Evolutionary conservation across 441 rosid species (phyloP).

Genomic region (Populus tomentosa): DNA sequence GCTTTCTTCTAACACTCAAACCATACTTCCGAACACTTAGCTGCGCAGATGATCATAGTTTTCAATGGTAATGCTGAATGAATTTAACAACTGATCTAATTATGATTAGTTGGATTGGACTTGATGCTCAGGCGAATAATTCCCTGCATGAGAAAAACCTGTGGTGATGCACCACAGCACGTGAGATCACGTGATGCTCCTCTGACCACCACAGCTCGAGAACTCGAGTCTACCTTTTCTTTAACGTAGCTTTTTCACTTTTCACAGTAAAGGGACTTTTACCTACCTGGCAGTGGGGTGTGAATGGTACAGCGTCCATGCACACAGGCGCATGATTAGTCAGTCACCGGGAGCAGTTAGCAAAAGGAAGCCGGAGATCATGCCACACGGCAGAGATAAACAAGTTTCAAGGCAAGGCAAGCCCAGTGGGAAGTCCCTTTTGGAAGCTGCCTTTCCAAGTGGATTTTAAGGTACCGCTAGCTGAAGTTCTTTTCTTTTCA

Average conservation of each 20-base stretch:
- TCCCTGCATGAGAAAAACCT: not conserved
- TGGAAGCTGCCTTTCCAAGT: slow-evolving; percentile 1
- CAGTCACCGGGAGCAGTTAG: not conserved
- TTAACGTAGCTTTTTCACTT: not conserved
- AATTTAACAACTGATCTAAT: too few relatives aligned
- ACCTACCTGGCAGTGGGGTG: not conserved
- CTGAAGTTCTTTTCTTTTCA: not conserved
- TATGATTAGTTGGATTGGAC: too few relatives aligned
- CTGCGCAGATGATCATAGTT: too few relatives aligned
- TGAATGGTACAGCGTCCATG: not conserved
- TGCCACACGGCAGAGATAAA: not conserved
- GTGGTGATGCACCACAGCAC: not conserved
- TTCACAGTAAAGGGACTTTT: not conserved
- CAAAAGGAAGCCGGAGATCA: not conserved
- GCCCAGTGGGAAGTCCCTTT: not conserved
- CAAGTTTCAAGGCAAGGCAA: not conserved
- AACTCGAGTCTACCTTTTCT: not conserved
- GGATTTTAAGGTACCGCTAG: not conserved
- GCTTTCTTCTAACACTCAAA: too few relatives aligned
- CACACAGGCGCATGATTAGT: not conserved
- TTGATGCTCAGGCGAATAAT: too few relatives aligned
- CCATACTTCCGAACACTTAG: too few relatives aligned
- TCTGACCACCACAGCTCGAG: slow-evolving; percentile 6
- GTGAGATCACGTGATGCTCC: slow-evolving; percentile 18
- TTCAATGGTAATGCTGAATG: too few relatives aligned